A percentile compares a stretch with the other conserved stretches of the same genome.
Conservation (phyloP, 108 stramenopile species). For the Nannochloropsis salina region DNA sequence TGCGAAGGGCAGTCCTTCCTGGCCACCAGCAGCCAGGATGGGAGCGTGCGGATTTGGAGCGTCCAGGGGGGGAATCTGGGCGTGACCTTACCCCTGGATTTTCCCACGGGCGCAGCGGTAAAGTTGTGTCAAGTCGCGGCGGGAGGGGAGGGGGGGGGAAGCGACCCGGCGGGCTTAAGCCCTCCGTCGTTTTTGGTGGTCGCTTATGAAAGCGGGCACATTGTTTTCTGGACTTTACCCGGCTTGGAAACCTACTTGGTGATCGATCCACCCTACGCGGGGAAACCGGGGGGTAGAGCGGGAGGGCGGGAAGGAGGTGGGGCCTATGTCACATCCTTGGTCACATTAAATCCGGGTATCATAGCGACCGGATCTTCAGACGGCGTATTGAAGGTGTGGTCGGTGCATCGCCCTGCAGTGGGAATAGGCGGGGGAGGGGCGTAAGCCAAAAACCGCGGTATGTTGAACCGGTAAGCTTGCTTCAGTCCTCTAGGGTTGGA, state of each 20-base stretch:
- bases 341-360: neutral
- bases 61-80: neutral
- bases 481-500: too few species aligned
- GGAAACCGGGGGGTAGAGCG: neutral
- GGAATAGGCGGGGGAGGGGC: neutral
- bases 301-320: neutral
- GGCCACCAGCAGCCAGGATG: slow-evolving; percentile 1
- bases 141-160: neutral
- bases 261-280: neutral
- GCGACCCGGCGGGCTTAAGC: neutral
- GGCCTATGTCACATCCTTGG: neutral
- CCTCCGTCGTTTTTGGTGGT: neutral
- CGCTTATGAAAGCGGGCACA: slow-evolving; percentile 11
- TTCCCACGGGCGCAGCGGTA: neutral
- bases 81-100: slow-evolving; percentile 3
- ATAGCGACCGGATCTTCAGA: neutral
- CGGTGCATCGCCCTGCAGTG: neutral
- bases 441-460: too few species aligned
- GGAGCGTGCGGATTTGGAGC: neutral
- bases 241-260: neutral
- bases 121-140: neutral
- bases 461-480: too few species aligned
- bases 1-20: slow-evolving; percentile 8
- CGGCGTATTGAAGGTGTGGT: neutral
- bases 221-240: neutral